Evolutionary conservation across 495 filamentous ascomycete species (phyloP), one percentile per base, ranked within the genome.

Genomic region (Friedmanniomyces endolithicus): DNA sequence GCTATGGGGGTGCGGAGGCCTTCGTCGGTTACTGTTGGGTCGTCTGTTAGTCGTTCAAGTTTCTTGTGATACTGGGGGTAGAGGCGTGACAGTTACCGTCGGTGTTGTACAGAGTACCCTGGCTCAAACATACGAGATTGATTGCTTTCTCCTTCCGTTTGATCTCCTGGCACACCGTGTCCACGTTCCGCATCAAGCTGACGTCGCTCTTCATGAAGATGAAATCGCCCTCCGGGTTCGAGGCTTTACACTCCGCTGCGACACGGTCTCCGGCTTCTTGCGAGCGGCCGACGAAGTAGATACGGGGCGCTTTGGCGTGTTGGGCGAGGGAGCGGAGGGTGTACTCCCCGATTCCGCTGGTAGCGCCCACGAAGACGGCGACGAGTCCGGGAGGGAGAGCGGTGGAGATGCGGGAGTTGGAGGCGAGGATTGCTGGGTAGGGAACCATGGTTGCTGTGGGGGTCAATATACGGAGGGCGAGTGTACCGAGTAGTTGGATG

Each of bases 311-410:
- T 11, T 49, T 27, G 24, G 65, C 53, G 45, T 69, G 49, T 0
- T 60, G 43, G 8, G 68, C 67, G 44, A 73, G 63, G 20, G 64
- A 61, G 17, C 63, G 52, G 1, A 72, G 54, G 6, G 70, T 64
- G 35, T 55, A 61, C 48, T 67, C 58, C 20, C 70, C 71, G 45
- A 75, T 74, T 20, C 72, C 72, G 27, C 58, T 64, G 7, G 72
- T 73, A 23, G 56, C 71, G 34, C 71, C 70, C 6, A 72, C 67
- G 46, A 75, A 74, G 43, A 74, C 61, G 19, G 68, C 71, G 1
- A 52, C 48, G 11, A 57, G 22, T 23, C 60, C 9, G 70, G 48
- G 6, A 35, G 55, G 48, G 12, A 17, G 37, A 12, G 37, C 4
- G 12, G 43, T 45, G 11, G 17, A 8, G 16, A 53, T n/a, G 66